Evolutionary conservation across 2,329 filamentous ascomycete species (phyloP).

Genomic region (Trichoderma pleuroti): DNA sequence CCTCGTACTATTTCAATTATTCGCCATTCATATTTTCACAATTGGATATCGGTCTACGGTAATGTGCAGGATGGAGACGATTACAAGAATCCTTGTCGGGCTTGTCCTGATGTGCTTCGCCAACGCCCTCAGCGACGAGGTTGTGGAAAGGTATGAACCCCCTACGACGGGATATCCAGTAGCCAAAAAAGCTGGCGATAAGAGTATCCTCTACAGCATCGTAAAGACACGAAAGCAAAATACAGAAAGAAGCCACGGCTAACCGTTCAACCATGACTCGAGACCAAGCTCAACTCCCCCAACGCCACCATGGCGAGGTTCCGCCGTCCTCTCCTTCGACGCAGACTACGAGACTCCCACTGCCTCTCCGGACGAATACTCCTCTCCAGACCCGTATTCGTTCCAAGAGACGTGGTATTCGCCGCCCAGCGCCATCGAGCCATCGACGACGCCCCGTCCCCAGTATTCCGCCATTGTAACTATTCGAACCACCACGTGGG

Average conservation of each 20-base stretch:
- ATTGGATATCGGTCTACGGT: not conserved
- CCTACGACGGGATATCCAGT: not conserved
- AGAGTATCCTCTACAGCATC: no score
- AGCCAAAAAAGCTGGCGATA: not conserved
- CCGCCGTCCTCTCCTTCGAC: not conserved
- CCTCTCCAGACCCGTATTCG: not conserved
- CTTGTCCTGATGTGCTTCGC: not conserved
- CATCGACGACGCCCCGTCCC: not conserved
- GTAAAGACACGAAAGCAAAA: no score
- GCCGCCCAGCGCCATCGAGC: not conserved
- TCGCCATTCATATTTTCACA: not conserved
- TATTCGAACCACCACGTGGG: conserved; percentile 2
- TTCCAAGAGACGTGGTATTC: not conserved
- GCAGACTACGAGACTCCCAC: not conserved
- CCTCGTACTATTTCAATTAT: not conserved
- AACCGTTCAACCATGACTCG: not conserved
- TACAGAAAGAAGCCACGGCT: no score
- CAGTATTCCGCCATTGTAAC: conserved; percentile 1
- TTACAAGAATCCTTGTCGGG: not conserved
- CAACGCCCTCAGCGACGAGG: not conserved
- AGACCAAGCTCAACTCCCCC: not conserved
- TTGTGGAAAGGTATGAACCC: not conserved
- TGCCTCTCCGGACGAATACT: not conserved
- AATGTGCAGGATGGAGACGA: not conserved
- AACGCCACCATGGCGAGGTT: conserved; percentile 1